phyloP scores from a whole-genome alignment of 768 basidiomycete species.

The Cystofilobasidium bisporidii region DNA sequence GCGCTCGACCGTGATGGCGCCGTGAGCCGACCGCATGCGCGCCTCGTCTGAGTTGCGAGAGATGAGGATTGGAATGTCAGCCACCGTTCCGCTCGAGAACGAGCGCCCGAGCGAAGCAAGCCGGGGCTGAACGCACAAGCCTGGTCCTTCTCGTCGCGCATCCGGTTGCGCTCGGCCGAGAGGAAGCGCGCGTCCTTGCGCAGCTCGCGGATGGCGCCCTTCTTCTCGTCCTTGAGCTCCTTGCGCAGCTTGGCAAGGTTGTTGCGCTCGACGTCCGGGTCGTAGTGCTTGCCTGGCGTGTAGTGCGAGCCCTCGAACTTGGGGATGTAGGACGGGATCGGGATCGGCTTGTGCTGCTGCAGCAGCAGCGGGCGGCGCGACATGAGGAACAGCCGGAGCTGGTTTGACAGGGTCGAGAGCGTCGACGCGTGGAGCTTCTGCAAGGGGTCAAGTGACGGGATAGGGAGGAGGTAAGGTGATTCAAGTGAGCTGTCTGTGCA shows the following conservation, averaged over 20 bases:
- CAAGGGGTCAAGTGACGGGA: slow-evolving; percentile 13
- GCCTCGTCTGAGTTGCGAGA: slow-evolving; percentile 47
- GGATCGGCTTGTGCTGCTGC: slow-evolving; percentile 91
- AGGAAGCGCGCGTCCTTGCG: slow-evolving; percentile 92
- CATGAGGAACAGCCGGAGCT: slow-evolving; percentile 64
- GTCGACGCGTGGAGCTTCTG: slow-evolving; percentile 49
- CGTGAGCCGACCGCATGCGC: slow-evolving; percentile 37
- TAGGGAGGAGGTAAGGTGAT: no score
- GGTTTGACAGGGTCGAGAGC: slow-evolving; percentile 49
- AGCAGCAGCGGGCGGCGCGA: slow-evolving; percentile 67
- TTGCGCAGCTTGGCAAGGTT: slow-evolving; percentile 73
- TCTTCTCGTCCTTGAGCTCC: slow-evolving; percentile 87
- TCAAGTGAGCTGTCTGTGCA: no score
- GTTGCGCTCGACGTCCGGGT: slow-evolving; percentile 86
- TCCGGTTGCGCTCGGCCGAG: slow-evolving; percentile 73
- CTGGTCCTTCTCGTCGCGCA: slow-evolving; percentile 73
- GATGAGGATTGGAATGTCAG: neutral
- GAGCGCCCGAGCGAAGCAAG: neutral
- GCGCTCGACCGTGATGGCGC: slow-evolving; percentile 62
- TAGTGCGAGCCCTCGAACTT: slow-evolving; percentile 82
- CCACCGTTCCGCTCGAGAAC: neutral
- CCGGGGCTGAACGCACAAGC: slow-evolving; percentile 44
- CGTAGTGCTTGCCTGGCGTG: slow-evolving; percentile 55
- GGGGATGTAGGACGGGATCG: slow-evolving; percentile 84
- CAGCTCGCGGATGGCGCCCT: slow-evolving; percentile 91